phyloP scores from a whole-genome alignment of 352 stramenopile genomes.

The Phytophthora palmivora region DNA sequence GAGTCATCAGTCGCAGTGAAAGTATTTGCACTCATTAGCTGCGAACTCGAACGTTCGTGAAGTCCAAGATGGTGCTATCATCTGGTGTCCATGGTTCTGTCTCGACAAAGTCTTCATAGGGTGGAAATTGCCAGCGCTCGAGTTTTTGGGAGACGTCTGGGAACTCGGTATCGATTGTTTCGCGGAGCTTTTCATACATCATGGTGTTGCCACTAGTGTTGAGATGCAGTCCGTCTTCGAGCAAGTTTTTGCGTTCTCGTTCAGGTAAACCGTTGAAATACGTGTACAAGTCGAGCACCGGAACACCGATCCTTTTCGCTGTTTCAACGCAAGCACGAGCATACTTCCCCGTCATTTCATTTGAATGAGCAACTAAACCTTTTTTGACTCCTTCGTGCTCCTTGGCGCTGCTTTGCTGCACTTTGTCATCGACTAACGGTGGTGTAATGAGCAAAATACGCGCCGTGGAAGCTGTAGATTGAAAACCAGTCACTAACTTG shows the following conservation, averaged over 20 bases:
- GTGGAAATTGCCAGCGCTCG: constrained; percentile 36
- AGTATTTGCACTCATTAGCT: not conserved
- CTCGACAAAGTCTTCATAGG: constrained; percentile 49
- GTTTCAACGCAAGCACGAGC: constrained; percentile 48
- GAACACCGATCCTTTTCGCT: constrained; percentile 28
- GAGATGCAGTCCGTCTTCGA: constrained; percentile 60
- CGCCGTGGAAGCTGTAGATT: constrained; percentile 19
- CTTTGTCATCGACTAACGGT: constrained; percentile 41
- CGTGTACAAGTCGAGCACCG: constrained; percentile 50
- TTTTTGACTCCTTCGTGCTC: constrained; percentile 20
- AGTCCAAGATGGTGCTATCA: constrained; percentile 12
- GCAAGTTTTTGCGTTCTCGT: constrained; percentile 34
- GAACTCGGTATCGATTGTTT: constrained; percentile 27
- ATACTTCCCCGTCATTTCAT: constrained; percentile 48
- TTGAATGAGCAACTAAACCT: constrained; percentile 45
- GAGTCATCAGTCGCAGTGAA: not conserved
- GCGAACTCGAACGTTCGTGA: constrained; percentile 14
- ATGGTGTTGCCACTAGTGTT: constrained; percentile 47
- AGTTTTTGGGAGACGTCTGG: constrained; percentile 16
- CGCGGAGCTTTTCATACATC: constrained; percentile 26
- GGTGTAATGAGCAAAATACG: constrained; percentile 38
- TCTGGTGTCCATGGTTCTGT: constrained; percentile 23
- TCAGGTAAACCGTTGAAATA: constrained; percentile 46
- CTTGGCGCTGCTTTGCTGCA: constrained; percentile 21
- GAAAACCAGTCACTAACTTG: constrained; percentile 32